A percentile compares a stretch with the other conserved stretches of the same genome.
These are phyloP conservation scores for Suillus spraguei DNA, from an alignment of 768 basidiomycete genomes.

Conservation along the genomic window DNA sequence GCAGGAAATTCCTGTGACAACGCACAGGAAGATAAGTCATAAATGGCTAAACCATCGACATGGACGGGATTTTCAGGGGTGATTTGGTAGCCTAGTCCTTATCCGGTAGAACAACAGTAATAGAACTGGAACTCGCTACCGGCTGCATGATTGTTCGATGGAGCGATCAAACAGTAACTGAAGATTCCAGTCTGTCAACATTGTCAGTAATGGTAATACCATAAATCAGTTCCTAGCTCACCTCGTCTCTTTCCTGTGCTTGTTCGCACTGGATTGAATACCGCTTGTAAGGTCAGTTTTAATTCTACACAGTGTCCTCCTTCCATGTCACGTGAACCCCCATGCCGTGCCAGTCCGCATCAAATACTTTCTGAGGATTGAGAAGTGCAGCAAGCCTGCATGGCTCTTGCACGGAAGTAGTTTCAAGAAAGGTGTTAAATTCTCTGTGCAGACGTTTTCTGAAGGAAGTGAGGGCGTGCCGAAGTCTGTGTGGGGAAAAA, in stretches of 20 bases:
- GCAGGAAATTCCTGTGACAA: background rate
- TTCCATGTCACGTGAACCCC: conserved; percentile 75
- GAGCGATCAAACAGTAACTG: conserved; percentile 64
- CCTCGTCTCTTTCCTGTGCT: conserved; percentile 57
- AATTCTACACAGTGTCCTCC: conserved; percentile 59
- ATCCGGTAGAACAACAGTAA: conserved; percentile 51
- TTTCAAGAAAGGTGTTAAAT: conserved; percentile 94
- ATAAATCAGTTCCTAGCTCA: conserved; percentile 26
- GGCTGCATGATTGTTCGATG: conserved; percentile 70
- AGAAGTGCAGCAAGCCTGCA: conserved; percentile 80
- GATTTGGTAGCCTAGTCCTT: conserved; percentile 47
- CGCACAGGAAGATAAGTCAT: conserved; percentile 52
- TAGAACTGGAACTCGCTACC: conserved; percentile 60
- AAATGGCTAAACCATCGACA: conserved; percentile 43
- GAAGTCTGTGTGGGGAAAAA: conserved; percentile 53
- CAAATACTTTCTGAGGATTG: conserved; percentile 85
- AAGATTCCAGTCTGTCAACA: conserved; percentile 71
- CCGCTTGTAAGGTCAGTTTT: conserved; percentile 69
- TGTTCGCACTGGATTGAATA: conserved; percentile 74
- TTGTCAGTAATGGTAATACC: conserved; percentile 10
- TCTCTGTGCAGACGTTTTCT: conserved; percentile 96
- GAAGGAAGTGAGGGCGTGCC: conserved; percentile 79
- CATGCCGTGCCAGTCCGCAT: conserved; percentile 91
- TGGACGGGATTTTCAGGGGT: conserved; percentile 51
- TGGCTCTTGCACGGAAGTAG: conserved; percentile 90